Conservation (phyloP, 176 grass and related monocot genomes). For the Eleusine indica region DNA sequence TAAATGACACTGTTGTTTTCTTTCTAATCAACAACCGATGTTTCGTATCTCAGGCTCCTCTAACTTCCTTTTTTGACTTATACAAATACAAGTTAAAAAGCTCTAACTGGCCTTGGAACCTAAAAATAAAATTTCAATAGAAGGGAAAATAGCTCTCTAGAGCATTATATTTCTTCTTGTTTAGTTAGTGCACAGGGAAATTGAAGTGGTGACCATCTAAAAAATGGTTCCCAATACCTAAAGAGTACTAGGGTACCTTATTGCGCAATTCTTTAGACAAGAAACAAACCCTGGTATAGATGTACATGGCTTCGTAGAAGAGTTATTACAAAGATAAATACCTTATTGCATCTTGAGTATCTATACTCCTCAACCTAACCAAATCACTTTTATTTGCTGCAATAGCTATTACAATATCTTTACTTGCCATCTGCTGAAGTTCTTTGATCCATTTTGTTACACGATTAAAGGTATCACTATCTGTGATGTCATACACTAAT, state of each 20-base stretch:
- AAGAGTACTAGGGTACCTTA: background rate
- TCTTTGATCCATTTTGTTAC: constrained; percentile 93
- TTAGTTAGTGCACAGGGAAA: background rate
- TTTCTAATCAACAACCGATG: background rate
- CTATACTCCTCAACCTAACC: constrained; percentile 75
- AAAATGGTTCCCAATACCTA: background rate
- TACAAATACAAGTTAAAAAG: background rate
- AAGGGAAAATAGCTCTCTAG: background rate
- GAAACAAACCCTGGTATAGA: background rate
- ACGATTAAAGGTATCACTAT: constrained; percentile 66
- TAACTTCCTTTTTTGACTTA: background rate
- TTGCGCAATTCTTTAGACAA: background rate
- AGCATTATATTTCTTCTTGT: background rate
- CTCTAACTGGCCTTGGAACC: background rate
- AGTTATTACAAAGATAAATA: constrained; percentile 12
- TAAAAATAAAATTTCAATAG: background rate
- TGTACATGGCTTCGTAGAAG: background rate
- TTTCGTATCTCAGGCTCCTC: background rate
- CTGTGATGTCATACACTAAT: constrained; percentile 84
- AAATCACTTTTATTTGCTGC: constrained; percentile 87
- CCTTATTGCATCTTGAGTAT: constrained; percentile 56
- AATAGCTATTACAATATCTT: constrained; percentile 77
- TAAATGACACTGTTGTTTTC: background rate
- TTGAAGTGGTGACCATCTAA: background rate
- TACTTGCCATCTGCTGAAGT: constrained; percentile 79